Evolutionary conservation across 1,139 yeast species (phyloP).

Genomic region (Eremothecium gossypii): DNA sequence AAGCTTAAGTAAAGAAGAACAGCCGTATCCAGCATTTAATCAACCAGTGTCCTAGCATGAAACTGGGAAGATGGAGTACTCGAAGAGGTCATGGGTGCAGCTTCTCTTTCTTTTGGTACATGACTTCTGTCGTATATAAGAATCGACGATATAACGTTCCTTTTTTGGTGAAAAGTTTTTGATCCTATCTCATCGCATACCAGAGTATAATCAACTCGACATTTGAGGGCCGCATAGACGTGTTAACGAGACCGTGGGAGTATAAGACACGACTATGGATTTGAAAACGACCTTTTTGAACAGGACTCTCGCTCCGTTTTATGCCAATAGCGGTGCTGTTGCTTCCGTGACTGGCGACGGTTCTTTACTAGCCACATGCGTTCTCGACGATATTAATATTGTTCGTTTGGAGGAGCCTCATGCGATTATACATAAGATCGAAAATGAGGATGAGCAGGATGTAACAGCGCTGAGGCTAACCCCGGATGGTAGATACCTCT

Average conservation of each 20-base stretch:
- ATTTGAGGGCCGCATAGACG: too few relatives aligned
- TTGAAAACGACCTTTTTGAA: conserved; percentile 36
- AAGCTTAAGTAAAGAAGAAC: too few relatives aligned
- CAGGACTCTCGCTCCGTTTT: conserved; percentile 59
- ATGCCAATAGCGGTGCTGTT: conserved; percentile 66
- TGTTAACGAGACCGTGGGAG: too few relatives aligned
- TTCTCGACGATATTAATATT: conserved; percentile 62
- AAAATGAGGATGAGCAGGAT: conserved; percentile 74
- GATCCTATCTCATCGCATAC: conserved; percentile 11
- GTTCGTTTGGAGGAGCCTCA: conserved; percentile 47
- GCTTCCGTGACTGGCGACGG: conserved; percentile 66
- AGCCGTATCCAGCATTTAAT: too few relatives aligned
- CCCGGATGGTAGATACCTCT: conserved; percentile 63
- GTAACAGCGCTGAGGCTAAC: conserved; percentile 68
- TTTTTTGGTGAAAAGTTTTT: conserved; percentile 3
- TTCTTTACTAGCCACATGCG: conserved; percentile 65
- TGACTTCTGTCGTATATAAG: too few relatives aligned
- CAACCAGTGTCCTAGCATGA: too few relatives aligned
- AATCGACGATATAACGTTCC: background rate
- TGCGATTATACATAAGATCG: conserved; percentile 49
- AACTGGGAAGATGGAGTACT: too few relatives aligned
- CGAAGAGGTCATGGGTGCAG: too few relatives aligned
- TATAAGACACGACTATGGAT: conserved; percentile 16
- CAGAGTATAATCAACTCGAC: background rate
- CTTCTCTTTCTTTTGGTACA: too few relatives aligned